phyloP scores from a whole-genome alignment of 805 yeast genomes.

The Peterozyma xylosa region DNA sequence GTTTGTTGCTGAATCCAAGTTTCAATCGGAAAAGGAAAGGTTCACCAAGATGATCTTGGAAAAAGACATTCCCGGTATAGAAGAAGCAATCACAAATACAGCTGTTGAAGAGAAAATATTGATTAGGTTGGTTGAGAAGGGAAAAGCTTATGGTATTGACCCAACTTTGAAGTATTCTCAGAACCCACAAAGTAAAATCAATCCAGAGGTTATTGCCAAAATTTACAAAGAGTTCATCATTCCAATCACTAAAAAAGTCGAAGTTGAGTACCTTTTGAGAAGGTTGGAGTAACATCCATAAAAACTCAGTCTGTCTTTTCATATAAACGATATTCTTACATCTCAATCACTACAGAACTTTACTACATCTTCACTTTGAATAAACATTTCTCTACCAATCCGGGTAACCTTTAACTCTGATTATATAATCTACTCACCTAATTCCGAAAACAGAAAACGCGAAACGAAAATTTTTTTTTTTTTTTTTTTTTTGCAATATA shows the following conservation, averaged over 20 bases:
- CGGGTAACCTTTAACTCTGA: too few species aligned
- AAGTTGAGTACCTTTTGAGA: conserved; percentile 81
- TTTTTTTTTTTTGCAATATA: conserved; percentile 8
- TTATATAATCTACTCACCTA: too few species aligned
- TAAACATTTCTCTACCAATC: too few species aligned
- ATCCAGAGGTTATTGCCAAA: conserved; percentile 74
- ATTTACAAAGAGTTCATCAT: conserved; percentile 85
- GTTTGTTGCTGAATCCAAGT: conserved; percentile 96
- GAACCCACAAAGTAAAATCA: conserved; percentile 61
- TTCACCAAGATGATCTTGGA: conserved; percentile 60
- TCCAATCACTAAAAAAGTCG: conserved; percentile 92
- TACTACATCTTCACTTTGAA: conserved; percentile 9
- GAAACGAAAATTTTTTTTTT: too few species aligned
- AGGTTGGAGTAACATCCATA: conserved; percentile 54
- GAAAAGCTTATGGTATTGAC: conserved; percentile 80
- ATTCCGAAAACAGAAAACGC: too few species aligned
- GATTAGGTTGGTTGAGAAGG: conserved; percentile 71
- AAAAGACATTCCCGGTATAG: conserved; percentile 65
- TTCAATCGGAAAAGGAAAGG: conserved; percentile 52
- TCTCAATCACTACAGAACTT: too few species aligned
- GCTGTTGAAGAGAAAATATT: conserved; percentile 83
- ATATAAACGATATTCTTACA: not conserved
- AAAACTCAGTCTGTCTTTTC: not conserved
- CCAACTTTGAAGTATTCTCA: conserved; percentile 72
- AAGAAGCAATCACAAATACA: conserved; percentile 73